A percentile compares a stretch with the other conserved stretches of the same genome.
phyloP scores from a whole-genome alignment of 2,329 filamentous ascomycete species.

The Ophiocordyceps camponoti-saundersi region DNA sequence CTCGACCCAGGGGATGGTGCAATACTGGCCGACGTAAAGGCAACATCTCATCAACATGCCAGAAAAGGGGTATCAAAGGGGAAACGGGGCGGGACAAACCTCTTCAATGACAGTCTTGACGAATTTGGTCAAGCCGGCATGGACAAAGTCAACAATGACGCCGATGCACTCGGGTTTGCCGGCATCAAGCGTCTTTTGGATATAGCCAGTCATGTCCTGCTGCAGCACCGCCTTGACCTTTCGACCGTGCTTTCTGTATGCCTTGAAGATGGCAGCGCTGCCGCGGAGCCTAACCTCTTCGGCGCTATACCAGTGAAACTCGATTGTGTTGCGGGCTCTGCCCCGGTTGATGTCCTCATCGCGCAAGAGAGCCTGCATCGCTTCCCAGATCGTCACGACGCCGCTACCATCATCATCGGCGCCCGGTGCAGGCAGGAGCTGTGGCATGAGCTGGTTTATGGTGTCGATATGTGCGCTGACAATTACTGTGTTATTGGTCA shows the following conservation, averaged over 20 bases:
- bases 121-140: slow-evolving; percentile 66
- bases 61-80: too few relatives aligned
- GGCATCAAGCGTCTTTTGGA: slow-evolving; percentile 66
- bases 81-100: slow-evolving; percentile 6
- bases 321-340: slow-evolving; percentile 67
- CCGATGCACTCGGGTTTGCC: slow-evolving; percentile 75
- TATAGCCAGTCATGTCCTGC: slow-evolving; percentile 93
- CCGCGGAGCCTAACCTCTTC: slow-evolving; percentile 80
- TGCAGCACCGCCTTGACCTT: slow-evolving; percentile 94
- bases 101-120: slow-evolving; percentile 74
- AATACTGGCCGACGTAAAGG: slow-evolving; percentile 41
- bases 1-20: slow-evolving; percentile 69
- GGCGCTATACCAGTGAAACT: slow-evolving; percentile 93
- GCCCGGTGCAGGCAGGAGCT: slow-evolving; percentile 68
- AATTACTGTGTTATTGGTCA: slow-evolving; percentile 69
- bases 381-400: slow-evolving; percentile 87
- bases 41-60: neutral
- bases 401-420: slow-evolving; percentile 93
- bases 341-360: slow-evolving; percentile 55
- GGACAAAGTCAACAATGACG: slow-evolving; percentile 84
- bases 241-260: slow-evolving; percentile 55
- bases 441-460: slow-evolving; percentile 82
- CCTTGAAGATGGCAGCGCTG: slow-evolving; percentile 74
- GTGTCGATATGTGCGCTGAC: slow-evolving; percentile 90
- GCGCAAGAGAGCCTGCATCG: slow-evolving; percentile 62